Percentiles rank a stretch among this genome's conserved stretches.
Evolutionary conservation across 306 rosid genomes (phyloP).

Genomic region (Begonia masoniana): DNA sequence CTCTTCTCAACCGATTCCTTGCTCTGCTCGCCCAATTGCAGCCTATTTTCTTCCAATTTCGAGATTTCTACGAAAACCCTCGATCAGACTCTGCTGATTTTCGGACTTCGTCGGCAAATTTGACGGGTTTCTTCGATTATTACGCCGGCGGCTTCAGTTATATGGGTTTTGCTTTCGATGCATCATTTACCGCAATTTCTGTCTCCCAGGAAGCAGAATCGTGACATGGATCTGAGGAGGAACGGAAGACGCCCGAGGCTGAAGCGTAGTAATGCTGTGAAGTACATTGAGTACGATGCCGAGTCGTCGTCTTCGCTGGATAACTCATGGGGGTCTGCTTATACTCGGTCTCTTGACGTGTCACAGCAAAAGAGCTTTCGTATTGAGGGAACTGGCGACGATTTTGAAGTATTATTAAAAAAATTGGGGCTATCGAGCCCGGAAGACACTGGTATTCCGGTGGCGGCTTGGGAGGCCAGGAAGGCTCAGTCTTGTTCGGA

Average conservation of each 20-base stretch:
- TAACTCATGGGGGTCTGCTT: slow-evolving; percentile 21
- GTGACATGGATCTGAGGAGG: slow-evolving; percentile 39
- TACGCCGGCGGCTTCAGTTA: slow-evolving; percentile 11
- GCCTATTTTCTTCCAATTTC: too few relatives aligned
- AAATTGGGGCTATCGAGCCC: slow-evolving; percentile 53
- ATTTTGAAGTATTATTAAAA: slow-evolving; percentile 38
- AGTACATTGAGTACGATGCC: slow-evolving; percentile 55
- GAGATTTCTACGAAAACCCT: too few relatives aligned
- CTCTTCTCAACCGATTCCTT: too few relatives aligned
- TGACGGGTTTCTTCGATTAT: background rate
- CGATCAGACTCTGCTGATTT: too few relatives aligned
- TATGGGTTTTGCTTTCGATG: slow-evolving; percentile 49
- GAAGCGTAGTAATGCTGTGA: slow-evolving; percentile 72
- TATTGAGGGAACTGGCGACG: slow-evolving; percentile 58
- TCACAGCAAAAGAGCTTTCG: slow-evolving; percentile 64
- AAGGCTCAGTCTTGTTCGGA: slow-evolving; percentile 43
- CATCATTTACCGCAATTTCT: slow-evolving; percentile 50
- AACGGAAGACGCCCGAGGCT: slow-evolving; percentile 40
- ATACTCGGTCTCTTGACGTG: slow-evolving; percentile 52
- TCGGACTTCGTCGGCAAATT: too few relatives aligned
- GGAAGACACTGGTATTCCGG: slow-evolving; percentile 61
- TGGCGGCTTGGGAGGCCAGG: slow-evolving; percentile 59
- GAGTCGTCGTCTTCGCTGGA: slow-evolving; percentile 20
- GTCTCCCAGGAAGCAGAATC: slow-evolving; percentile 14
- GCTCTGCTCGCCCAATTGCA: too few relatives aligned